Percentiles rank a stretch among this genome's conserved stretches.
phyloP scores from a whole-genome alignment of 768 basidiomycete genomes.

The Termitomyces heimii region DNA sequence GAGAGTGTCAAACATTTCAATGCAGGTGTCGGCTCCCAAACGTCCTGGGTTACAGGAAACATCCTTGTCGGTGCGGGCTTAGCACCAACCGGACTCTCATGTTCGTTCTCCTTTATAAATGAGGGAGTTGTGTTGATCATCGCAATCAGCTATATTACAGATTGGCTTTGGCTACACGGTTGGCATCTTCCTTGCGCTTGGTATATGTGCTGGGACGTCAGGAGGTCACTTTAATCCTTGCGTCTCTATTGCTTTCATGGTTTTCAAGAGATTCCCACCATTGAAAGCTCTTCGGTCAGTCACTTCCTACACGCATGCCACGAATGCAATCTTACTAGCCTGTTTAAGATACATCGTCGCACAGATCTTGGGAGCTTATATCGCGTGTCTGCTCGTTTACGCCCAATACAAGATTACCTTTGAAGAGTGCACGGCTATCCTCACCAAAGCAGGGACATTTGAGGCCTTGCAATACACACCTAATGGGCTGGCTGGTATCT shows the following conservation, averaged over 20 bases:
- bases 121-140: background rate
- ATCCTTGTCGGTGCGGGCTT: slow-evolving; percentile 24
- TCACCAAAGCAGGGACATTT: slow-evolving; percentile 19
- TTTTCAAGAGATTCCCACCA: slow-evolving; percentile 52
- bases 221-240: slow-evolving; percentile 66
- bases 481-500: slow-evolving; percentile 45
- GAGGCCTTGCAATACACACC: slow-evolving; percentile 28
- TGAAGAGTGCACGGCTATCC: slow-evolving; percentile 23
- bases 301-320: background rate
- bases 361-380: slow-evolving; percentile 60
- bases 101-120: slow-evolving; percentile 27
- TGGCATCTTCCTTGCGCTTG: slow-evolving; percentile 56
- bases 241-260: slow-evolving; percentile 44
- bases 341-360: slow-evolving; percentile 51
- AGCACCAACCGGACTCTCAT: slow-evolving; percentile 33
- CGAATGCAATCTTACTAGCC: background rate
- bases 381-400: slow-evolving; percentile 57
- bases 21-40: slow-evolving; percentile 49
- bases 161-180: slow-evolving; percentile 53
- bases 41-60: slow-evolving; percentile 42
- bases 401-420: slow-evolving; percentile 54
- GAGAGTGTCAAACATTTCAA: background rate
- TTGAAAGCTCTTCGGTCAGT: slow-evolving; percentile 43
- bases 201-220: slow-evolving; percentile 45
- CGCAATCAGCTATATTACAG: slow-evolving; percentile 41